Evolutionary conservation across 148 eudicot genomes (phyloP).

Genomic region (Hydrangea macrophylla): DNA sequence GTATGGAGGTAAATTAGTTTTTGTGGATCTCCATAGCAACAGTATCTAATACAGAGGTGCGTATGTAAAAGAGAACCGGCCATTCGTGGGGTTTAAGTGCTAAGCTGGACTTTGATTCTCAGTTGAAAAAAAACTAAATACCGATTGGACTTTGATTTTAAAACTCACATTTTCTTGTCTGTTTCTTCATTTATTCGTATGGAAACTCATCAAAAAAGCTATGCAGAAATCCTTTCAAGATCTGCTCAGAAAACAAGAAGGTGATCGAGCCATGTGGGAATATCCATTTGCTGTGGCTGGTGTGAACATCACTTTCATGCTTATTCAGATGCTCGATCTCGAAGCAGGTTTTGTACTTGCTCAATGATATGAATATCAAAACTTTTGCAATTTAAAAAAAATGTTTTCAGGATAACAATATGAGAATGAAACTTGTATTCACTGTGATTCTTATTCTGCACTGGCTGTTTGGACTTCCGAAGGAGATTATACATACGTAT

Average conservation of each 20-base stretch:
- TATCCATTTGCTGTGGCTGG: constrained; percentile 99
- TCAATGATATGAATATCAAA: not conserved
- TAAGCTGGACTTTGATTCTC: no score
- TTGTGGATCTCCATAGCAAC: no score
- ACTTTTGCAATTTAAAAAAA: not conserved
- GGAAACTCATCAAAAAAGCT: not conserved
- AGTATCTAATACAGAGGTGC: no score
- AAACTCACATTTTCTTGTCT: not conserved
- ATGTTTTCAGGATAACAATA: not conserved
- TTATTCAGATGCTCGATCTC: constrained; percentile 93
- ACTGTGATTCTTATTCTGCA: not conserved
- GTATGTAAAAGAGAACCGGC: no score
- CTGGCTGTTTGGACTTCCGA: not conserved
- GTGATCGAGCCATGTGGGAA: constrained; percentile 94
- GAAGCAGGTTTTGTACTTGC: constrained; percentile 62
- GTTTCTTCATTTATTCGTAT: not conserved
- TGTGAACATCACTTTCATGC: constrained; percentile 93
- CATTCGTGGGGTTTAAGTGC: no score
- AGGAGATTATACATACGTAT: not conserved
- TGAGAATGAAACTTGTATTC: not conserved
- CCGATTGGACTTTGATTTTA: not conserved
- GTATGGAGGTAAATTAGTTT: no score
- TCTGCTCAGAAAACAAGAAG: constrained; percentile 88
- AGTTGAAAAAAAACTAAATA: no score
- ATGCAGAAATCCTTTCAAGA: constrained; percentile 89